Evolutionary conservation across 495 filamentous ascomycete genomes (phyloP).

Genomic region (Annulohypoxylon maeteangense): DNA sequence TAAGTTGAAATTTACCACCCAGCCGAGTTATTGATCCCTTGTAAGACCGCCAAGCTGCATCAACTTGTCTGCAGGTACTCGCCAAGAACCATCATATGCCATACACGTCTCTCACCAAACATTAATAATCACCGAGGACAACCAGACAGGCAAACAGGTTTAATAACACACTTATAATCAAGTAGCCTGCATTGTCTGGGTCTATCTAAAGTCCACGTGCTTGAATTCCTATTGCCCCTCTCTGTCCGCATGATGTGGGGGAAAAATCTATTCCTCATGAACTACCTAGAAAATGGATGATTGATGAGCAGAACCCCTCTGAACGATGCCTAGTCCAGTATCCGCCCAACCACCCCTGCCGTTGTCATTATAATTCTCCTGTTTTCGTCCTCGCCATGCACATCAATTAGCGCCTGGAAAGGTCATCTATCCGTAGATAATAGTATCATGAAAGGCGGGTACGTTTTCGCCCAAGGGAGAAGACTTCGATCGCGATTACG

Average conservation of each 20-base stretch:
- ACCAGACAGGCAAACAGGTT: background rate
- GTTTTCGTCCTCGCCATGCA: constrained; percentile 26
- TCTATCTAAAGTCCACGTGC: constrained; percentile 39
- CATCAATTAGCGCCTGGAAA: background rate
- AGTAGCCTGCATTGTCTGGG: constrained; percentile 31
- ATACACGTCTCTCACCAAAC: no score
- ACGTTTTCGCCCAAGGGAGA: constrained; percentile 8
- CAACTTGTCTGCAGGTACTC: no score
- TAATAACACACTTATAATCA: background rate
- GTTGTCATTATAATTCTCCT: constrained; percentile 32
- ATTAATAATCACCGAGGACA: background rate
- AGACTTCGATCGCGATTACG: constrained; percentile 39
- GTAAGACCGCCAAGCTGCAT: no score
- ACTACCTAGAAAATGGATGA: constrained; percentile 15
- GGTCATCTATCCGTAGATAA: background rate
- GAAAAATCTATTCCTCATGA: constrained; percentile 38
- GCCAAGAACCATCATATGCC: no score
- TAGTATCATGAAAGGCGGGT: background rate
- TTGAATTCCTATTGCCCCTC: constrained; percentile 8
- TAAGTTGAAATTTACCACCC: no score
- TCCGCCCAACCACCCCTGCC: constrained; percentile 32
- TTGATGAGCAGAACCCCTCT: constrained; percentile 16
- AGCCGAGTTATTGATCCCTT: no score
- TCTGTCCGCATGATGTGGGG: constrained; percentile 4
- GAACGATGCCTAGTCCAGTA: constrained; percentile 37